Evolutionary conservation across 345 rosid species (phyloP).

Genomic region (Capsella bursapastoris): DNA sequence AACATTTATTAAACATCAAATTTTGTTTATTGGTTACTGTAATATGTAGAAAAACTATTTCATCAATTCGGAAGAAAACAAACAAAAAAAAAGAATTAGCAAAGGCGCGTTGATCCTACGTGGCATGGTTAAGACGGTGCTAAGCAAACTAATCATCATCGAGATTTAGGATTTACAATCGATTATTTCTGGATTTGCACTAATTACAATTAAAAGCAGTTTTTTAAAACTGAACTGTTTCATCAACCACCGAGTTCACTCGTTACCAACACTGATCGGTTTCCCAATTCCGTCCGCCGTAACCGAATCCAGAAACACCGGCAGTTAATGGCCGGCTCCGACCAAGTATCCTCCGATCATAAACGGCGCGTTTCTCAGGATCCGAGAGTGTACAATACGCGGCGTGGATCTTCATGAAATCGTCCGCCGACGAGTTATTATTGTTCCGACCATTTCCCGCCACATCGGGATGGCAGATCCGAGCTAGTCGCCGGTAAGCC

Average conservation of each 20-base stretch:
- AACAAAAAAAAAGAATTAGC: too few species aligned
- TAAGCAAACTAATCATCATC: slow-evolving; percentile 5
- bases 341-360: slow-evolving; percentile 55
- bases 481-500: slow-evolving; percentile 73
- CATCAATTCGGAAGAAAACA: too few species aligned
- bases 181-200: neutral
- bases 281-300: slow-evolving; percentile 75
- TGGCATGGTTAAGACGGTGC: neutral
- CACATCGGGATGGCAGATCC: slow-evolving; percentile 79
- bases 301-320: slow-evolving; percentile 46
- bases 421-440: slow-evolving; percentile 48
- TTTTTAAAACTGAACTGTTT: neutral
- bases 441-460: slow-evolving; percentile 43
- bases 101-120: neutral
- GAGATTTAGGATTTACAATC: slow-evolving; percentile 16
- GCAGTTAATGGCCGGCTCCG: slow-evolving; percentile 55
- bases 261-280: slow-evolving; percentile 94
- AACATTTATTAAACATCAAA: too few species aligned
- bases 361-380: slow-evolving; percentile 77
- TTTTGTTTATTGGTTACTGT: too few species aligned
- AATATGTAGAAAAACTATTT: too few species aligned
- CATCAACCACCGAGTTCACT: slow-evolving; percentile 31
- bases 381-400: slow-evolving; percentile 88
- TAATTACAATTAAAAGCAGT: neutral
- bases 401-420: slow-evolving; percentile 71